A percentile compares a stretch with the other conserved stretches of the same genome.
These are phyloP conservation scores for Brasilioporus rufonigricans DNA, from an alignment of 768 basidiomycete species.

Conservation along the genomic window DNA sequence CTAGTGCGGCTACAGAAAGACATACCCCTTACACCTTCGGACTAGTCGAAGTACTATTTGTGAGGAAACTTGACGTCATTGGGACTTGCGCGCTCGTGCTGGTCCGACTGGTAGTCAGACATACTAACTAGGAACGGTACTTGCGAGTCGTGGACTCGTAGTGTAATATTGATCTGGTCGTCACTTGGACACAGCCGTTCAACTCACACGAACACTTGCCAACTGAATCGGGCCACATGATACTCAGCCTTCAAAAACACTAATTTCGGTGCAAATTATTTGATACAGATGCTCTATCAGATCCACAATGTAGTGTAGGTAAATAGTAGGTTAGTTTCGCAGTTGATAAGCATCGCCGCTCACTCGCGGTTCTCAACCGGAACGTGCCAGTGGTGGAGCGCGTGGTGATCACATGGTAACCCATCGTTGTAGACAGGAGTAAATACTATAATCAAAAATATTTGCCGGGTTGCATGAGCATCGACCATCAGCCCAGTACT, in stretches of 20 bases:
- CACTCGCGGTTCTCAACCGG: not conserved
- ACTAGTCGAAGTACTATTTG: no score
- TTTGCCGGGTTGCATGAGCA: constrained; percentile 23
- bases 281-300: constrained; percentile 5
- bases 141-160: no score
- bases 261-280: not conserved
- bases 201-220: not conserved
- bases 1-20: no score
- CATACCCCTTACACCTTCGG: no score
- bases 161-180: no score
- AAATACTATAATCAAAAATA: constrained; percentile 29
- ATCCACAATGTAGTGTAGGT: not conserved
- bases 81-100: no score
- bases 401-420: not conserved
- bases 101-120: no score
- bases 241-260: not conserved
- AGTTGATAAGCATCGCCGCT: not conserved
- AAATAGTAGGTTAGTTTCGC: not conserved
- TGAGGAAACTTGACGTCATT: no score
- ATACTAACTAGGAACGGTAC: no score
- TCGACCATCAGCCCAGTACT: constrained; percentile 23
- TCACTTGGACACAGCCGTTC: not conserved
- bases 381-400: not conserved
- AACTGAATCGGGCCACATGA: no score
- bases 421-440: constrained; percentile 28